Evolutionary conservation across 345 rosid genomes (phyloP).

Genomic region (Durio zibethinus): DNA sequence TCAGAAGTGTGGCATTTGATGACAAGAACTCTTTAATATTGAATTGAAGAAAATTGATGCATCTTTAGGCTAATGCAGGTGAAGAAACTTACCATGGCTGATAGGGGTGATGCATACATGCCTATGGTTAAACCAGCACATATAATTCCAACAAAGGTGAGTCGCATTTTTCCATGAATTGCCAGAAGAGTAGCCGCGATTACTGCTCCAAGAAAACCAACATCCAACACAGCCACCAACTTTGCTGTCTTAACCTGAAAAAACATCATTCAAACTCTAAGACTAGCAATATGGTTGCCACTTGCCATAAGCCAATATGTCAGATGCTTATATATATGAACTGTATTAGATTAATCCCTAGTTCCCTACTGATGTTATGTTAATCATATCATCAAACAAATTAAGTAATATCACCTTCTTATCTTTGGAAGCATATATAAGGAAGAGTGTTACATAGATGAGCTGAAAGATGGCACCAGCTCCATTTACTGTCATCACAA

Average conservation of each 20-base stretch:
- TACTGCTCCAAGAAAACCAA: conserved; percentile 48
- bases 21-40: too few relatives aligned
- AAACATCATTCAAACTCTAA: background rate
- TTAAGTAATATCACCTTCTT: conserved; percentile 34
- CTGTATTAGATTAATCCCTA: background rate
- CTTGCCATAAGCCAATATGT: background rate
- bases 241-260: conserved; percentile 44
- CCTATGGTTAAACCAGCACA: conserved; percentile 46
- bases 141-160: conserved; percentile 45
- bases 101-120: conserved; percentile 60
- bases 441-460: conserved; percentile 42
- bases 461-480: conserved; percentile 46
- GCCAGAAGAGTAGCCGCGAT: conserved; percentile 41
- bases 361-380: background rate
- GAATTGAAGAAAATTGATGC: background rate
- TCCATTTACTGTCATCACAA: conserved; percentile 46
- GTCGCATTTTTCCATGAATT: conserved; percentile 31
- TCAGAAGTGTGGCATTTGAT: background rate
- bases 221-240: conserved; percentile 36
- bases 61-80: background rate
- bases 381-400: background rate
- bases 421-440: conserved; percentile 42
- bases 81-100: conserved; percentile 38
- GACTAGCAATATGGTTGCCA: background rate
- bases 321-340: background rate